These are phyloP conservation scores for Camellia lanceoleosa DNA, from an alignment of 148 eudicot species.

Conservation along the genomic window DNA sequence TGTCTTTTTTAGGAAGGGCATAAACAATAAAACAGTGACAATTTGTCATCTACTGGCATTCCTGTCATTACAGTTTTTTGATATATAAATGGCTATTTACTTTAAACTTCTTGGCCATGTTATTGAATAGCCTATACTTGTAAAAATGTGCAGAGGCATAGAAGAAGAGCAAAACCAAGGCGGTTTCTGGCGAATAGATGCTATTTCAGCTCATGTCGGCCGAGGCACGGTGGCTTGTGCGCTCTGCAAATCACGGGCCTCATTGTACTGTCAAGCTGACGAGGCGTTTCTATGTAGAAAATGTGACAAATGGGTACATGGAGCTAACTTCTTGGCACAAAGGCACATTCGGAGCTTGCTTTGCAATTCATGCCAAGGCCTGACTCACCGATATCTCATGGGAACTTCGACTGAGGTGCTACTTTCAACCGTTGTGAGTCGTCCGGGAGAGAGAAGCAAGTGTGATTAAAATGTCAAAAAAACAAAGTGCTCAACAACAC, in stretches of 20 bases:
- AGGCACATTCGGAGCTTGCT: conserved; percentile 34
- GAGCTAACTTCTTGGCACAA: conserved; percentile 41
- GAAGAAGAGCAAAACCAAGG: conserved; percentile 14
- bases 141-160: conserved; percentile 24
- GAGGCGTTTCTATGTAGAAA: conserved; percentile 36
- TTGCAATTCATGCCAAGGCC: conserved; percentile 28
- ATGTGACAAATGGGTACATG: conserved; percentile 43
- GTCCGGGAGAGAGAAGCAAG: conserved; percentile 12
- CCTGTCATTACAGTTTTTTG: conserved; percentile 1
- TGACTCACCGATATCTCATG: conserved; percentile 27
- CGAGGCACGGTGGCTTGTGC: conserved; percentile 16
- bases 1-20: too few relatives aligned
- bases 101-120: not conserved
- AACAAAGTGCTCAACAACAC: conserved; percentile 6
- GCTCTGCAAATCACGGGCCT: conserved; percentile 29
- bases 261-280: conserved; percentile 35
- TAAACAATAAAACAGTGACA: not conserved
- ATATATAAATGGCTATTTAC: conserved; percentile 6
- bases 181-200: not conserved
- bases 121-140: not conserved
- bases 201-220: not conserved
- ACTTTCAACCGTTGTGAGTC: conserved; percentile 13
- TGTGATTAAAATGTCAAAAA: not conserved
- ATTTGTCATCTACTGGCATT: conserved; percentile 3
- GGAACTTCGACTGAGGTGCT: conserved; percentile 20